Percentiles rank a stretch among this genome's conserved stretches.
Evolutionary conservation across 2,329 filamentous ascomycete genomes (phyloP).

Genomic region (Colletotrichum endophyticum): DNA sequence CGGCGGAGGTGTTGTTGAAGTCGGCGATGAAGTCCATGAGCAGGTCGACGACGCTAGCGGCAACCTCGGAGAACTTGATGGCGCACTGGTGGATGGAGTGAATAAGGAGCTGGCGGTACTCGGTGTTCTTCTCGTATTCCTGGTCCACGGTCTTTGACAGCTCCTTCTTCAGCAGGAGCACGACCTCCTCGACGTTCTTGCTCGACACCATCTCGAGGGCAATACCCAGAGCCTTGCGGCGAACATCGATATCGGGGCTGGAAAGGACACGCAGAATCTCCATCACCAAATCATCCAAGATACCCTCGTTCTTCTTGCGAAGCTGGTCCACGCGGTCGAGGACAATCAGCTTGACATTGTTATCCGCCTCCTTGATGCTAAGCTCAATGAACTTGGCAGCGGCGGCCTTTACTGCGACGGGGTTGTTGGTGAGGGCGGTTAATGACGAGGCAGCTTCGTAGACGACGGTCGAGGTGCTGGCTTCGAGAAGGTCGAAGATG

Average conservation of each 20-base stretch:
- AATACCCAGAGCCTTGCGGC: constrained; percentile 87
- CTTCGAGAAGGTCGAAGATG: constrained; percentile 96
- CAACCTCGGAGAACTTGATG: constrained; percentile 98
- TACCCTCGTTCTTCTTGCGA: constrained; percentile 85
- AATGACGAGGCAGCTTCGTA: constrained; percentile 97
- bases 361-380: constrained; percentile 96
- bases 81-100: constrained; percentile 98
- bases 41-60: constrained; percentile 92
- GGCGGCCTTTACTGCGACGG: constrained; percentile 95
- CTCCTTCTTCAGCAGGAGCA: constrained; percentile 96
- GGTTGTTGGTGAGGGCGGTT: constrained; percentile 92
- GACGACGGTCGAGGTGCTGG: constrained; percentile 89
- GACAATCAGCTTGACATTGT: constrained; percentile 99
- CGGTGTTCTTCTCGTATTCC: constrained; percentile 97
- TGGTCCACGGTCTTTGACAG: constrained; percentile 97
- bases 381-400: constrained; percentile 96
- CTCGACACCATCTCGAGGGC: constrained; percentile 98
- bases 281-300: constrained; percentile 94
- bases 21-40: constrained; percentile 99
- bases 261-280: constrained; percentile 94
- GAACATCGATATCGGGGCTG: constrained; percentile 94
- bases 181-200: constrained; percentile 98
- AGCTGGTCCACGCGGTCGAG: constrained; percentile 91
- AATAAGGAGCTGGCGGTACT: constrained; percentile 93
- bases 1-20: constrained; percentile 95